A percentile compares a stretch with the other conserved stretches of the same genome.
Evolutionary conservation across 2,329 filamentous ascomycete species (phyloP).

Genomic region (Blastomyces parvus): DNA sequence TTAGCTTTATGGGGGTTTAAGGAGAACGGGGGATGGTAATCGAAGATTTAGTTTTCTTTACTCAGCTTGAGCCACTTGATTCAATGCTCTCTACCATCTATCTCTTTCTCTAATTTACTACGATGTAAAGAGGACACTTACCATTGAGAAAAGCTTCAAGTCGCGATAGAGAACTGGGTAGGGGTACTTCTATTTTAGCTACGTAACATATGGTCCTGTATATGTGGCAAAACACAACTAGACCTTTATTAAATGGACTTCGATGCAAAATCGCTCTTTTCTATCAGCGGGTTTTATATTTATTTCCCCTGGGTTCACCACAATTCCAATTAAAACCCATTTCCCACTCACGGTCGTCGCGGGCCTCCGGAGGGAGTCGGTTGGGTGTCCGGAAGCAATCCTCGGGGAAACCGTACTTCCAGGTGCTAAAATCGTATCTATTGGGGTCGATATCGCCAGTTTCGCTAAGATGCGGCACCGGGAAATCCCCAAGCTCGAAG

Average conservation of each 20-base stretch:
- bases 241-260: not conserved
- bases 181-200: not conserved
- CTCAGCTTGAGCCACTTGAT: not conserved
- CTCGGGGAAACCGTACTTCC: conserved; percentile 11
- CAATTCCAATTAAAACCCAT: not conserved
- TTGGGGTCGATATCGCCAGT: not conserved
- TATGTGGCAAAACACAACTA: not conserved
- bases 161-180: not conserved
- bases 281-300: not conserved
- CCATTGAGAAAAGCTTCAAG: not conserved
- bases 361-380: too few relatives aligned
- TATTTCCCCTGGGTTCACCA: not conserved
- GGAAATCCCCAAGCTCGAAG: conserved; percentile 9
- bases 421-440: conserved; percentile 11
- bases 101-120: not conserved
- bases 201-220: not conserved
- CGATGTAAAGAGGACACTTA: not conserved
- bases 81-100: not conserved
- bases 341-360: not conserved
- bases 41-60: not conserved
- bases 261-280: not conserved
- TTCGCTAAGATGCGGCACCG: not conserved
- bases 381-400: not conserved
- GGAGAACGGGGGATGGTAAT: not conserved
- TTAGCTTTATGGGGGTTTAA: not conserved